Evolutionary conservation across 2,329 filamentous ascomycete genomes (phyloP).

Genomic region (Xylaria sp.): DNA sequence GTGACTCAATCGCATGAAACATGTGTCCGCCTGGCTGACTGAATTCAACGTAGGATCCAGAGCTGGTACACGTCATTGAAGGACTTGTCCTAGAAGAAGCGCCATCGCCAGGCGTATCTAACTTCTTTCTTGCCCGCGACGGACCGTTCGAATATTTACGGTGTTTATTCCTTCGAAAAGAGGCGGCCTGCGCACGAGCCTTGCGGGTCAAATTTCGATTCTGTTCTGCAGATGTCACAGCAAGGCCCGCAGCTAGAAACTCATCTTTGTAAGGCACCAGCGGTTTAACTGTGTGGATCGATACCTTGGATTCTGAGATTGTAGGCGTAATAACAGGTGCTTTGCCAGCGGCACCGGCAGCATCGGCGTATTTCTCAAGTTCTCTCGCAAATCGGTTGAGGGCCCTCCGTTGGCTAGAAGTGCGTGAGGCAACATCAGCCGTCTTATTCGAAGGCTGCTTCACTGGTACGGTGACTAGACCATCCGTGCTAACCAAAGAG

Average conservation of each 20-base stretch:
- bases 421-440: constrained; percentile 52
- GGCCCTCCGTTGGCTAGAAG: constrained; percentile 56
- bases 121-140: constrained; percentile 23
- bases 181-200: constrained; percentile 32
- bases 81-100: constrained; percentile 24
- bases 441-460: constrained; percentile 22
- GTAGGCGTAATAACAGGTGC: constrained; percentile 55
- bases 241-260: constrained; percentile 65
- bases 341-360: constrained; percentile 53
- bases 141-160: constrained; percentile 12
- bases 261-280: constrained; percentile 65
- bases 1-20: constrained; percentile 35
- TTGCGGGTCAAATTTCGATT: constrained; percentile 41
- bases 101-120: constrained; percentile 38
- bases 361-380: constrained; percentile 56
- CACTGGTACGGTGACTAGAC: constrained; percentile 10
- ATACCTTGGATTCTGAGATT: constrained; percentile 55
- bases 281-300: constrained; percentile 62
- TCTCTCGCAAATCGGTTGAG: constrained; percentile 56
- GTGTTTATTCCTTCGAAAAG: constrained; percentile 3
- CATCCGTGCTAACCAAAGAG: constrained; percentile 46
- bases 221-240: constrained; percentile 65
- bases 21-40: constrained; percentile 37
- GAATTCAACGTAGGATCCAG: constrained; percentile 44
- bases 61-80: constrained; percentile 38